Evolutionary conservation across 768 basidiomycete species (phyloP), one percentile per base, ranked within the genome.

Genomic region (Hysterangium stoloniferum): DNA sequence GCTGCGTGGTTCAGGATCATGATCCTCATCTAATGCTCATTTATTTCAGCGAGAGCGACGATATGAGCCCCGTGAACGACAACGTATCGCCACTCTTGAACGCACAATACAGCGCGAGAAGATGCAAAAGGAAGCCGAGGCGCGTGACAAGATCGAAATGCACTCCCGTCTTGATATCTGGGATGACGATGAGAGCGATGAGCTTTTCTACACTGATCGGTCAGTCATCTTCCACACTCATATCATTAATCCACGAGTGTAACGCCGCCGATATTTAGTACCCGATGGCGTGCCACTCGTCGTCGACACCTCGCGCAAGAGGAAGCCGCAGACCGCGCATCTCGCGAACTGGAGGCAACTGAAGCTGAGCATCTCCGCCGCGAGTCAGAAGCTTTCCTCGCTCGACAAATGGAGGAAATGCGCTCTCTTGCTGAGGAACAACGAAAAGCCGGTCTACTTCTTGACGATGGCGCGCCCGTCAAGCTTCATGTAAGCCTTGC

Each of bases 321-420:
- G 64, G 83, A 87, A 57, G 78, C 80, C 1, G 85, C 86, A 1
- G 94, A 98, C 65, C 77, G 80, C 13, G 83, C 87, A 56, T 92
- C 90, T 31, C 79, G 88, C 13, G 69, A 76, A 25, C 82, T 82
- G 52, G 94, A 96, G 66, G 83, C 84, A 40, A 84, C 86, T 45
- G 91, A 96, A 66, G 79, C 81, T 6, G 92, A 87, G 62, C 86
- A 89, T 57, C 73, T 96, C 20, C 80, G 90, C 31, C 77, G 81
- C 43, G 92, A 97, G 66, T 92, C 91, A 0, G 95, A 97, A 65
- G 86, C 82, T 55, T 96, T 98, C 76, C 74, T 97, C 53, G 88
- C 89, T 31, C 77, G 82, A 48, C 93, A 96, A 61, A 92, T 95
- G 89, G 89, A 89, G 56, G 93, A 97, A 64, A 86, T 95, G 82